Conservation (phyloP, 2,329 filamentous ascomycete genomes). For the Cadophora luteo-olivacea region DNA sequence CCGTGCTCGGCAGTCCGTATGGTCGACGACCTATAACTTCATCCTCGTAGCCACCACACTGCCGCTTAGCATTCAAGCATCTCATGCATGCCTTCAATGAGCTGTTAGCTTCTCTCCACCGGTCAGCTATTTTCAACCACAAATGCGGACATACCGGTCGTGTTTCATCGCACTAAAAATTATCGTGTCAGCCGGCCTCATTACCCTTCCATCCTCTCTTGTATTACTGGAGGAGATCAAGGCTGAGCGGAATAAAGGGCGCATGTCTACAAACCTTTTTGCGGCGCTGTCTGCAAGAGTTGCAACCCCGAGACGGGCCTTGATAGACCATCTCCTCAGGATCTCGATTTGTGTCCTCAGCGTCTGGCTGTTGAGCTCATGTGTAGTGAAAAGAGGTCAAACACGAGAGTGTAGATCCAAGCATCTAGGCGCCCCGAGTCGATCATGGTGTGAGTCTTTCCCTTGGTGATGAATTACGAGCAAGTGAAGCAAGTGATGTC, state of each 20-base stretch:
- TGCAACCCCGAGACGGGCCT: slow-evolving; percentile 36
- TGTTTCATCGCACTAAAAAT: slow-evolving; percentile 35
- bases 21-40: slow-evolving; percentile 16
- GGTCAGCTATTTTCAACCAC: no score
- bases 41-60: slow-evolving; percentile 33
- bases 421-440: no score
- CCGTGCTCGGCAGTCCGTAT: slow-evolving; percentile 1
- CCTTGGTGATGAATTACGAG: neutral
- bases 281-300: slow-evolving; percentile 34
- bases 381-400: neutral
- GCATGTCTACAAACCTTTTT: slow-evolving; percentile 33
- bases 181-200: slow-evolving; percentile 5
- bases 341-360: neutral
- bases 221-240: neutral
- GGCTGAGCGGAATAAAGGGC: neutral
- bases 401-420: neutral
- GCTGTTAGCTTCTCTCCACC: neutral
- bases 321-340: slow-evolving; percentile 23
- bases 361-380: neutral
- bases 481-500: neutral
- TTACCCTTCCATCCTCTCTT: neutral
- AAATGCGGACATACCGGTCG: slow-evolving; percentile 33
- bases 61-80: slow-evolving; percentile 33
- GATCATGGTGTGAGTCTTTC: neutral
- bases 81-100: slow-evolving; percentile 34